Conservation (phyloP, 2,329 filamentous ascomycete species). For the Xylariaceae sp. region DNA sequence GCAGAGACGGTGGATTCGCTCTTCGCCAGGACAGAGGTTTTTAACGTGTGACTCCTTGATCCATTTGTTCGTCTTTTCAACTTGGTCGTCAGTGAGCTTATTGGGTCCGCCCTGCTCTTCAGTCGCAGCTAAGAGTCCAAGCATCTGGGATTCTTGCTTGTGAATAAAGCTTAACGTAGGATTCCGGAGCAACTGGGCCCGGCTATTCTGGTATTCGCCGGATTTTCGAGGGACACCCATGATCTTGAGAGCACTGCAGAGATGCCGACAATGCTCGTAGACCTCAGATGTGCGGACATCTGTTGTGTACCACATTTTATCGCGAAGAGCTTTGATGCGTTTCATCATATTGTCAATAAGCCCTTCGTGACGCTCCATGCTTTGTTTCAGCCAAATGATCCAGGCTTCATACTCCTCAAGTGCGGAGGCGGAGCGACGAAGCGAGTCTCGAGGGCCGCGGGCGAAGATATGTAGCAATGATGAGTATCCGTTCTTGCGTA, state of each 20-base stretch:
- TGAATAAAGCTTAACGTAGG: constrained; percentile 63
- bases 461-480: constrained; percentile 71
- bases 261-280: constrained; percentile 82
- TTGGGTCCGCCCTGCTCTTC: constrained; percentile 86
- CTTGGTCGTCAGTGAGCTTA: constrained; percentile 93
- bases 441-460: constrained; percentile 64
- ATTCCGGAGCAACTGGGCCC: constrained; percentile 44
- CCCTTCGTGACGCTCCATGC: constrained; percentile 71
- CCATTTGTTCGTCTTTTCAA: constrained; percentile 80
- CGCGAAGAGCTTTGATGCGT: constrained; percentile 69
- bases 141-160: constrained; percentile 76
- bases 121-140: constrained; percentile 79
- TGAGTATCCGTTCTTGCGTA: constrained; percentile 66
- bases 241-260: constrained; percentile 81
- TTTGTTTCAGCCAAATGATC: constrained; percentile 80
- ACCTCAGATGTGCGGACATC: constrained; percentile 86
- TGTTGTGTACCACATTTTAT: constrained; percentile 99
- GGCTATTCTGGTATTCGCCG: constrained; percentile 47
- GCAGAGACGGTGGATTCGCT: constrained; percentile 89
- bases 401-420: constrained; percentile 77
- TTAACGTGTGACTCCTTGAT: constrained; percentile 76
- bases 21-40: constrained; percentile 92
- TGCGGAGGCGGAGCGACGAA: constrained; percentile 64
- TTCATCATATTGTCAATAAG: constrained; percentile 72
- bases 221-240: constrained; percentile 70